These are phyloP conservation scores for Talaromyces sp. DNA, from an alignment of 2,329 filamentous ascomycete genomes.

Conservation along the genomic window DNA sequence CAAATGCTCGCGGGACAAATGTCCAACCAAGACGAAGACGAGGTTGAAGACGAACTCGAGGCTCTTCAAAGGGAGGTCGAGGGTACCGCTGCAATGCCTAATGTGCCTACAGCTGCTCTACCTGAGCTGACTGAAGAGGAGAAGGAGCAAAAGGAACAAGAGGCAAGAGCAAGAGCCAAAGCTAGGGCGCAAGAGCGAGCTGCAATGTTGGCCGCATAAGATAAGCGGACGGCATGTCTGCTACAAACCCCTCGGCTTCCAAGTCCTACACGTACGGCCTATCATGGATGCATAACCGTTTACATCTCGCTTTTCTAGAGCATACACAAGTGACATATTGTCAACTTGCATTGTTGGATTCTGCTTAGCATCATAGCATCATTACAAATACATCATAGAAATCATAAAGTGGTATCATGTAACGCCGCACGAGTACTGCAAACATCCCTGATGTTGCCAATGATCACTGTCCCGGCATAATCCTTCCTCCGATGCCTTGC, in stretches of 20 bases:
- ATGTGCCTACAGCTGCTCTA: conserved; percentile 35
- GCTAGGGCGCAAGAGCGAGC: conserved; percentile 30
- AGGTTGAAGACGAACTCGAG: conserved; percentile 92
- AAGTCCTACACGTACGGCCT: neutral
- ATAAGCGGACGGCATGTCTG: neutral
- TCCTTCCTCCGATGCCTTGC: conserved; percentile 35
- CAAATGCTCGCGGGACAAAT: conserved; percentile 85
- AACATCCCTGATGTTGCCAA: neutral
- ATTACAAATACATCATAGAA: neutral
- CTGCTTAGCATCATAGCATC: conserved; percentile 2
- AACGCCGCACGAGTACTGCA: neutral
- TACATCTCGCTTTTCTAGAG: neutral
- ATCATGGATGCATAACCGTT: neutral
- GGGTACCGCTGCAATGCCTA: conserved; percentile 33
- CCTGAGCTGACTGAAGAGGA: conserved; percentile 29
- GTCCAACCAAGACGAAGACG: conserved; percentile 92
- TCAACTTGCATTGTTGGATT: neutral
- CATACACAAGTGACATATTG: neutral
- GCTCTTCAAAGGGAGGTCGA: conserved; percentile 66
- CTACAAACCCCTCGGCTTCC: neutral
- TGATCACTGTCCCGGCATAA: conserved; percentile 42
- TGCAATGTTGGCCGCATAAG: conserved; percentile 27
- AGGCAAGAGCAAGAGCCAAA: conserved; percentile 30
- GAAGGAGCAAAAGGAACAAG: conserved; percentile 28
- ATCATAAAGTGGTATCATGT: conserved; percentile 6